These are phyloP conservation scores for Mortierella sp. DNA, from an alignment of 371 early-diverging fungal genomes.

Conservation along the genomic window DNA sequence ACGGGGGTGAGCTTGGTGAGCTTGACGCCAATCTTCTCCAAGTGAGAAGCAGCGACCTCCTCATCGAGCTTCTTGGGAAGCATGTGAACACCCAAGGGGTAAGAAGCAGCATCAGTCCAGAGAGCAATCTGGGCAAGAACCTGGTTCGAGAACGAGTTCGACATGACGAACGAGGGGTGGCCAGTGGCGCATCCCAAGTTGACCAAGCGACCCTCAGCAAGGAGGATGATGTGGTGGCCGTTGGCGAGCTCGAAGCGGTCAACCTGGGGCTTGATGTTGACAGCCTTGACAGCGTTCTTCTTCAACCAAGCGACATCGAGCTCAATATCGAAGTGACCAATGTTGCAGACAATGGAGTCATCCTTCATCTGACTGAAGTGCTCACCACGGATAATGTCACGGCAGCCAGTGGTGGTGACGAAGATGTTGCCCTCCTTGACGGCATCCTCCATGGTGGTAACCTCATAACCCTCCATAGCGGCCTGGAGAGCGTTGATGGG, in stretches of 20 bases:
- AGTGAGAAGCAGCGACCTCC: constrained; percentile 97
- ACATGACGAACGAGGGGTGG: constrained; percentile 99
- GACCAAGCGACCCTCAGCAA: constrained; percentile 99
- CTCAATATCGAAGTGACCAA: constrained; percentile 99
- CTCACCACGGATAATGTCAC: constrained; percentile 95
- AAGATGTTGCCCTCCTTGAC: constrained; percentile 94
- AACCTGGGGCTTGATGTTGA: constrained; percentile 99
- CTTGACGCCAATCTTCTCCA: constrained; percentile 96
- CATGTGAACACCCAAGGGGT: constrained; percentile 96
- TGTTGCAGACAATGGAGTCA: constrained; percentile 99
- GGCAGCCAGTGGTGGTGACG: constrained; percentile 99
- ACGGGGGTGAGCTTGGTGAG: constrained; percentile 76
- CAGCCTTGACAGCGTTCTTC: constrained; percentile 86
- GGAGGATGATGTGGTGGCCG: constrained; percentile 95
- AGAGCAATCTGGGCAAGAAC: constrained; percentile 98
- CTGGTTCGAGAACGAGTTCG: constrained; percentile 99
- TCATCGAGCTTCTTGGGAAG: constrained; percentile 99
- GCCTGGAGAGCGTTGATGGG: constrained; percentile 99
- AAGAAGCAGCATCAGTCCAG: constrained; percentile 91
- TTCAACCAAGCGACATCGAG: constrained; percentile 99
- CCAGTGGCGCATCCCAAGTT: constrained; percentile 99
- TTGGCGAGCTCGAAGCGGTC: constrained; percentile 95
- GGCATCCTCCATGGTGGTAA: constrained; percentile 98
- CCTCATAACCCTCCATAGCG: constrained; percentile 99
- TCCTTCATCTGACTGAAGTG: constrained; percentile 97